Conservation (phyloP, 2,329 filamentous ascomycete species). For the Talaromyces sp. region DNA sequence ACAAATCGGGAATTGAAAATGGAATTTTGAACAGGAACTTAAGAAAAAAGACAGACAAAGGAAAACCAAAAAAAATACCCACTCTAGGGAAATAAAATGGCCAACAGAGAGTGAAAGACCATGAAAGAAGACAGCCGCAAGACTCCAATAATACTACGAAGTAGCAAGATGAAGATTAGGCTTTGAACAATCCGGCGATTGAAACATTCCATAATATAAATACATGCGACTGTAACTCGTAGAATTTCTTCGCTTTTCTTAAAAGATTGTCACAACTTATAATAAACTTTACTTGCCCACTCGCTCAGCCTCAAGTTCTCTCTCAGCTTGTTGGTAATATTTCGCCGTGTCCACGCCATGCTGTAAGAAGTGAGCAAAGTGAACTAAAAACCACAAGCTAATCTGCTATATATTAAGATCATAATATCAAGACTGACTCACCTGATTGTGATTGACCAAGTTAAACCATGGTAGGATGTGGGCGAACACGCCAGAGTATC, state of each 20-base stretch:
- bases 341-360: constrained; percentile 98
- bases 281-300: constrained; percentile 22
- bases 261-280: not conserved
- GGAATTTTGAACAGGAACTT: constrained; percentile 4
- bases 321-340: constrained; percentile 93
- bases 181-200: not conserved
- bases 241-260: not conserved
- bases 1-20: constrained; percentile 56
- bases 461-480: constrained; percentile 95
- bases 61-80: not conserved
- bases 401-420: not conserved
- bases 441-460: constrained; percentile 86
- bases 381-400: not conserved
- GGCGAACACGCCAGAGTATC: constrained; percentile 79
- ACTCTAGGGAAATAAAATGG: not conserved
- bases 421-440: constrained; percentile 23
- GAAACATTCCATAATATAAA: not conserved
- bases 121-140: not conserved
- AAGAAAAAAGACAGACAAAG: not conserved
- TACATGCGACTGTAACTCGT: not conserved
- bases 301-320: constrained; percentile 79
- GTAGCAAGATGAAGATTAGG: not conserved
- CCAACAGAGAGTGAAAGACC: not conserved
- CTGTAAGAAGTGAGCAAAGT: constrained; percentile 36
- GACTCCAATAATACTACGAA: not conserved